These are phyloP conservation scores for Nidularia sp. DNA, from an alignment of 768 basidiomycete species.

Conservation along the genomic window DNA sequence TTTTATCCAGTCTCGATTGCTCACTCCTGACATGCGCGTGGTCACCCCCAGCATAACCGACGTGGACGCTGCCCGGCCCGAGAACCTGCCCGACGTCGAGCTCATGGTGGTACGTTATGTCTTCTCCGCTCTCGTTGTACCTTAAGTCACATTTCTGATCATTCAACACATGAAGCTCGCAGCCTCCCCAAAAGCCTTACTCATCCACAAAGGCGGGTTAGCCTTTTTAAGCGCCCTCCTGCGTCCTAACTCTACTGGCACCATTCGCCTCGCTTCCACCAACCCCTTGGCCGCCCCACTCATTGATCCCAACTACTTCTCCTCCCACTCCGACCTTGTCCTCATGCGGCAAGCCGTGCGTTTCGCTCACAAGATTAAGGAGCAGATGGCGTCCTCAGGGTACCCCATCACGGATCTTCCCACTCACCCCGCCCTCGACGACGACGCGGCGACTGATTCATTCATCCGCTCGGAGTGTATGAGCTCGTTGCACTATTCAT, in stretches of 20 bases:
- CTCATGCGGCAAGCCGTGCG: constrained; percentile 19
- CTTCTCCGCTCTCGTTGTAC: not conserved
- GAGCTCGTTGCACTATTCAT: constrained; percentile 29
- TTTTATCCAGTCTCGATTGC: constrained; percentile 18
- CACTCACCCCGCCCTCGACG: constrained; percentile 17
- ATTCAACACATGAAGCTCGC: too few relatives aligned
- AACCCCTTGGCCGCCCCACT: constrained; percentile 22
- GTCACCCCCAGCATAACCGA: constrained; percentile 10
- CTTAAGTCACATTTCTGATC: constrained; percentile 1
- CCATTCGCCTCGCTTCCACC: constrained; percentile 16
- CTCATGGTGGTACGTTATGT: constrained; percentile 19
- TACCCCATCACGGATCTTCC: constrained; percentile 14
- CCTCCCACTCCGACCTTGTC: constrained; percentile 14
- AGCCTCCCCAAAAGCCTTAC: not conserved
- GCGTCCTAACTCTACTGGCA: constrained; percentile 15
- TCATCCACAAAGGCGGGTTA: constrained; percentile 12
- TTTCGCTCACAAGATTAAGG: constrained; percentile 14
- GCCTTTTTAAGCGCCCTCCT: constrained; percentile 12
- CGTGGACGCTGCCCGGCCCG: constrained; percentile 4
- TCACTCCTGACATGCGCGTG: constrained; percentile 13
- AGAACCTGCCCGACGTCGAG: constrained; percentile 33
- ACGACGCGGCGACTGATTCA: constrained; percentile 21
- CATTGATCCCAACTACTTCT: constrained; percentile 23
- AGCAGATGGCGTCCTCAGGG: constrained; percentile 14
- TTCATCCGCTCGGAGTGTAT: constrained; percentile 16